phyloP scores from a whole-genome alignment of 345 rosid species.

The Acer negundo region DNA sequence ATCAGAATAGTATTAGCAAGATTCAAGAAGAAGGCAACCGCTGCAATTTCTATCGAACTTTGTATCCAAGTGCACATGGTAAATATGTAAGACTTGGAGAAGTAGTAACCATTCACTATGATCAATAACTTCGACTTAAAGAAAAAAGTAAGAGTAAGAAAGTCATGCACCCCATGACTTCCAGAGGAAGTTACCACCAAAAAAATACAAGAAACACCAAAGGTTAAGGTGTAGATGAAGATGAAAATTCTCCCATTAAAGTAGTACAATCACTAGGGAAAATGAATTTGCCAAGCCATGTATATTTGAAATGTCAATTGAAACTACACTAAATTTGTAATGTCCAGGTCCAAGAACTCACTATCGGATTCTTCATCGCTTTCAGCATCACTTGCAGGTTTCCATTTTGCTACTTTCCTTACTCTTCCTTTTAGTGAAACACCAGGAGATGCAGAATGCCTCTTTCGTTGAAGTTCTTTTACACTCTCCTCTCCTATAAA shows the following conservation, averaged over 20 bases:
- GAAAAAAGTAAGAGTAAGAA: slow-evolving; percentile 6
- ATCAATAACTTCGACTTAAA: slow-evolving; percentile 8
- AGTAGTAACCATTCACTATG: not conserved
- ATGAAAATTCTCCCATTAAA: not conserved
- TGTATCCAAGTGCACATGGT: not conserved
- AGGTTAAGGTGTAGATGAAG: not conserved
- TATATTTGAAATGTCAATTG: not conserved
- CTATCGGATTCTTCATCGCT: slow-evolving; percentile 84
- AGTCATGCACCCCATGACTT: not conserved
- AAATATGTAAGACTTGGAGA: not conserved
- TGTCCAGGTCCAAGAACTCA: slow-evolving; percentile 39
- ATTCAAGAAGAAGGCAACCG: not conserved
- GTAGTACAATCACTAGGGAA: not conserved
- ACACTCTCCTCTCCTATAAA: slow-evolving; percentile 79
- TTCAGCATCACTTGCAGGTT: slow-evolving; percentile 84
- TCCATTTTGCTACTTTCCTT: slow-evolving; percentile 89
- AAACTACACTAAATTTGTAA: not conserved
- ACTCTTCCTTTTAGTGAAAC: slow-evolving; percentile 92
- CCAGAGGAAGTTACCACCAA: not conserved
- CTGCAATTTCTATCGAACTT: not conserved
- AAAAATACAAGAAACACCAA: not conserved
- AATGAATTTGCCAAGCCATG: not conserved
- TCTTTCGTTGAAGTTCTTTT: slow-evolving; percentile 86
- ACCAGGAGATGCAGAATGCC: slow-evolving; percentile 89
- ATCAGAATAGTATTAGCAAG: slow-evolving; percentile 15